phyloP scores from a whole-genome alignment of 441 rosid genomes.

The Syzygium malaccense region DNA sequence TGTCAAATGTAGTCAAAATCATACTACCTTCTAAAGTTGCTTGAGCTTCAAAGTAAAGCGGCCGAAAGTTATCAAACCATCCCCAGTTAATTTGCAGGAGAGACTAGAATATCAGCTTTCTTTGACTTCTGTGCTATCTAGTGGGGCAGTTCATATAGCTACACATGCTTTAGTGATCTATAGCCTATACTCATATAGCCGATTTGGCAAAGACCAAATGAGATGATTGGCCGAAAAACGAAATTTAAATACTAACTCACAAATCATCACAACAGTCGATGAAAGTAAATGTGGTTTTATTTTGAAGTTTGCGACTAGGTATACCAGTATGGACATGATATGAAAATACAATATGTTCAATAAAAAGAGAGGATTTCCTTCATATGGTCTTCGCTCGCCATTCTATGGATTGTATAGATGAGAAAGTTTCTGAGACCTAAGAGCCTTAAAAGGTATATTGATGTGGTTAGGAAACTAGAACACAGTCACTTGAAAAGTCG shows the following conservation, averaged over 20 bases:
- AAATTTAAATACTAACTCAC: background rate
- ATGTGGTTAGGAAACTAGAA: background rate
- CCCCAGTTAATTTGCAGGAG: background rate
- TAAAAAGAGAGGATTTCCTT: background rate
- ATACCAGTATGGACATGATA: fast-evolving
- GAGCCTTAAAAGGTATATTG: too few relatives aligned
- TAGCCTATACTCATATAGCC: background rate
- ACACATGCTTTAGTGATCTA: background rate
- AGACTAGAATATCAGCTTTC: background rate
- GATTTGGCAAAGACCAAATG: background rate
- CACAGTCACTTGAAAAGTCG: background rate
- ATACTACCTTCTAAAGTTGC: background rate
- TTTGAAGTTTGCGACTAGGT: fast-evolving
- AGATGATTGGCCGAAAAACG: background rate
- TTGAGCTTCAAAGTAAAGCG: background rate
- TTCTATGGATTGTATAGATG: background rate
- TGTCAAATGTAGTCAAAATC: background rate
- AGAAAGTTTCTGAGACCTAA: too few relatives aligned
- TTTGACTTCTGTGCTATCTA: background rate
- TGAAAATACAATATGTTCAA: background rate
- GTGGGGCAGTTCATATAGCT: background rate
- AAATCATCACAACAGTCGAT: background rate
- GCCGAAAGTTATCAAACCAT: background rate
- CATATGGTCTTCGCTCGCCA: background rate
- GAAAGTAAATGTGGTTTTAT: background rate